Evolutionary conservation across 441 rosid genomes (phyloP), one percentile per base, ranked within the genome.

Genomic region (Gossypium laxum): DNA sequence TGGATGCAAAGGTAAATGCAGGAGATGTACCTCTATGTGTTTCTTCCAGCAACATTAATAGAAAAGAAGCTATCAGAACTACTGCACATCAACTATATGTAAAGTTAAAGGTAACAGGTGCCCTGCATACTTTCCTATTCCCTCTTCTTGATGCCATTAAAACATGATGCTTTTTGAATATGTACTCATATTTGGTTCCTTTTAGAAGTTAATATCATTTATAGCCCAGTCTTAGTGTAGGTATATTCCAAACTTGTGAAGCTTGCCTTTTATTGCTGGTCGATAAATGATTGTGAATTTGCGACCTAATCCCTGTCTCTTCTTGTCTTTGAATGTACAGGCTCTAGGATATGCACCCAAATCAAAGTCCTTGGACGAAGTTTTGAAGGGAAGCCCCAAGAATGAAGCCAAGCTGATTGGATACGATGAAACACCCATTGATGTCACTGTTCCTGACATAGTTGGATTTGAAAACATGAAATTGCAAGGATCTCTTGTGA

Each of bases 331-430:
- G 34, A 62, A 69, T 74, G 4, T 75, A 73, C 85, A 94, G 99
- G 89, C 70, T 73, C 85, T 30, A 76, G 96, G 90, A 71, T 82
- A 75, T 77, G 69, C 75, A 17, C 82, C 74, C 11, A 82, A 81
- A 80, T 69, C 84, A 51, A 85, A 81, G 76, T 75, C 88, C 45
- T 77, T 94, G 78, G 87, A 88, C 80, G 81, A 83, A 76, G 73
- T 88, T 82, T 72, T 92, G 78, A 85, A 81, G 85, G 74, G 81
- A 57, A 81, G 75, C 76, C 0, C 48, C 75, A 85, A 82, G 80
- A 72, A 48, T 77, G 91, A 89, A 74, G 86, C 97, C 67, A 83
- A 75, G 82, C 81, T 94, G 83, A 85, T 94, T 74, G 99, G 99
- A 74, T 94, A 77, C 60, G 82, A 89, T 80, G 99, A 94, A 85